These are phyloP conservation scores for Lachnellula subtilissima DNA, from an alignment of 2,329 filamentous ascomycete species.

Conservation along the genomic window DNA sequence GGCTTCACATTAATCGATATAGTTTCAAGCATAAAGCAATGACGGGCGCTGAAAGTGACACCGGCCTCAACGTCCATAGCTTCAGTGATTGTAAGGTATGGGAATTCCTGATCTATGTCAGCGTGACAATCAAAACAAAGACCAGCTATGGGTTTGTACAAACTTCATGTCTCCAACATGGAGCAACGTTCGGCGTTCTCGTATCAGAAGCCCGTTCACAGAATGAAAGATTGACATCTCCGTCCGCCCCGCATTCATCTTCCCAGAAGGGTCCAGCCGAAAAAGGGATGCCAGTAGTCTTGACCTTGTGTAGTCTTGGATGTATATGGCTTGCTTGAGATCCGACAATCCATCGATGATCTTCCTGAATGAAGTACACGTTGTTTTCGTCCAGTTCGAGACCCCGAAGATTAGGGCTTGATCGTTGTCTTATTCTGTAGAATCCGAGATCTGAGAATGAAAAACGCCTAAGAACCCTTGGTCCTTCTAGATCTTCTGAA, in stretches of 20 bases:
- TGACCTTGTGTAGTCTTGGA: constrained; percentile 42
- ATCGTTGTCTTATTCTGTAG: constrained; percentile 48
- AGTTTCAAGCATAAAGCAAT: constrained; percentile 44
- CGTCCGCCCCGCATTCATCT: constrained; percentile 39
- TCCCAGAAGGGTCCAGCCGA: constrained; percentile 46
- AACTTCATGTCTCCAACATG: constrained; percentile 49
- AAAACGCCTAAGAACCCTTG: constrained; percentile 45
- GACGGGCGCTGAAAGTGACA: constrained; percentile 41
- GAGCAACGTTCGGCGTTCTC: constrained; percentile 34
- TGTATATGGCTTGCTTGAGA: constrained; percentile 38
- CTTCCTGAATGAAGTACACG: constrained; percentile 54
- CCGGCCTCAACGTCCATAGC: constrained; percentile 42
- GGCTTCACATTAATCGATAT: constrained; percentile 42
- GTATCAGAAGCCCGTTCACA: constrained; percentile 15
- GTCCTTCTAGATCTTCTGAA: constrained; percentile 32
- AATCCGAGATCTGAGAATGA: constrained; percentile 47
- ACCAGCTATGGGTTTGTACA: not conserved
- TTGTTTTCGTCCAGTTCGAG: constrained; percentile 43
- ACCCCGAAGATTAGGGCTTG: constrained; percentile 44
- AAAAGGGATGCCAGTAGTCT: constrained; percentile 51
- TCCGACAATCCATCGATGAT: constrained; percentile 46
- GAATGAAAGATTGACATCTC: constrained; percentile 23
- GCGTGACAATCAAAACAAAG: not conserved
- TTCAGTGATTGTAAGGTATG: constrained; percentile 45
- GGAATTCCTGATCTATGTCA: constrained; percentile 38